Evolutionary conservation across 2,329 filamentous ascomycete genomes (phyloP), one percentile per base, ranked within the genome.

Genomic region (Scopulariopsis brevicaulis): DNA sequence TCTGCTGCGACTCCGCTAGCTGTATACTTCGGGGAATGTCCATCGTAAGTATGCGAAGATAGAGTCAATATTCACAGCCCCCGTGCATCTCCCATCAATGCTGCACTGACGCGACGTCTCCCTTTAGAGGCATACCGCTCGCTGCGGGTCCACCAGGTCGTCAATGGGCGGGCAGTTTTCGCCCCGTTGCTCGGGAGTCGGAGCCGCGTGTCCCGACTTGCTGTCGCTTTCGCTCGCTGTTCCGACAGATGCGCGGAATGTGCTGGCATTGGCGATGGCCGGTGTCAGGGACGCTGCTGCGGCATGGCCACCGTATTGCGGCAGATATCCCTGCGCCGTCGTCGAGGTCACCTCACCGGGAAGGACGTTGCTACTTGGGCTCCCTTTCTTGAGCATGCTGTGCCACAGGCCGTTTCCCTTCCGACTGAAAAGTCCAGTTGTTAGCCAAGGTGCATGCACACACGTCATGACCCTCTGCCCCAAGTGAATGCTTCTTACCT

Each of bases 261-360:
- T 68, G 25, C 64, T 63, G 25, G 69, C 64, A 60, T 75, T 75
- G 40, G 70, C 72, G 54, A 76, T 72, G 24, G 73, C 65, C 18
- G 77, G 77, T 11, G 72, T 69, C 22, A 79, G 69, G 53, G 76
- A 80, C 24, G 78, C 77, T 11, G 78, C 76, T 24, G 78, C 76
- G 22, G 79, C 79, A 63, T 81, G 70, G 20, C 79, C 78, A 11
- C 71, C 66, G 58, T 79, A 81, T 35, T 80, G 77, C 18, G 79
- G 80, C 53, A 83, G 67, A 51, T 77, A 73, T n/a, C 78, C 80
- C 32, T 76, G 78, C 8, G 76, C 79, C 14, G 78, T 82, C 52
- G 75, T 77, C 3, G 79, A 77, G 2, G 78, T 79, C 54, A 83
- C 68, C 11, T 78, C 70, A 55, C 78, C 71, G 12, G 76, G 75